A percentile compares a stretch with the other conserved stretches of the same genome.
phyloP scores from a whole-genome alignment of 805 yeast species.

The Metschnikowia shivogae region DNA sequence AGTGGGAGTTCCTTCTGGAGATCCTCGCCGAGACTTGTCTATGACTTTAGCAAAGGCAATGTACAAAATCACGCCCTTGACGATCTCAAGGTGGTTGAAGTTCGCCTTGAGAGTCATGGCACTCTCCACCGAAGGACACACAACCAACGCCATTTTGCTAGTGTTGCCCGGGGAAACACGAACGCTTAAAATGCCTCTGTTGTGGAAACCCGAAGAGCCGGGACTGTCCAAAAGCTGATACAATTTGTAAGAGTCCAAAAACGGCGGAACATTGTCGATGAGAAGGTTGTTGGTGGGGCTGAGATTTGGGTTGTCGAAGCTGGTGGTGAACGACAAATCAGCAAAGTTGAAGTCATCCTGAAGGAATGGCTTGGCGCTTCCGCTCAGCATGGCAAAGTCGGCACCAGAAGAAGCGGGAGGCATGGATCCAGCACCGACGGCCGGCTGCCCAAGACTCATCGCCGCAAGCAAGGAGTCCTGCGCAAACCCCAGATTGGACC shows the following conservation, averaged over 20 bases:
- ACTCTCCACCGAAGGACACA: conserved; percentile 64
- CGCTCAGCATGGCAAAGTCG: conserved; percentile 3
- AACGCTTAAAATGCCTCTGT: conserved; percentile 61
- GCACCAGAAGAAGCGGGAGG: conserved; percentile 5
- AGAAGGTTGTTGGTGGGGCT: conserved; percentile 76
- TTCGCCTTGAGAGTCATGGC: conserved; percentile 78
- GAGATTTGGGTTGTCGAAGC: conserved; percentile 63
- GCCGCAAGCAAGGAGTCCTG: neutral
- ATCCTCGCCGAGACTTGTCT: conserved; percentile 20
- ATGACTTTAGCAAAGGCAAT: conserved; percentile 80
- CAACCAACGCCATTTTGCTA: conserved; percentile 47
- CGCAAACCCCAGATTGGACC: too few species aligned
- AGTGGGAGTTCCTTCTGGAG: neutral
- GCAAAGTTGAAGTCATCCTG: conserved; percentile 60
- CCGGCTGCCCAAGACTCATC: conserved; percentile 5
- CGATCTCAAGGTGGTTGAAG: conserved; percentile 77
- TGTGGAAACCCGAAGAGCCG: conserved; percentile 49
- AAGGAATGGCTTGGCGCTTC: conserved; percentile 20
- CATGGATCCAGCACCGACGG: conserved; percentile 1
- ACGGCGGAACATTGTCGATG: conserved; percentile 76
- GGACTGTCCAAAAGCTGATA: conserved; percentile 30
- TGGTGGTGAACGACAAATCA: conserved; percentile 59
- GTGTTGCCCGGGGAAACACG: conserved; percentile 20
- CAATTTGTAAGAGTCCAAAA: conserved; percentile 49
- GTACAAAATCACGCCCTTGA: conserved; percentile 70